phyloP scores from a whole-genome alignment of 208 protist genomes.

The Acanthamoeba royreba region DNA sequence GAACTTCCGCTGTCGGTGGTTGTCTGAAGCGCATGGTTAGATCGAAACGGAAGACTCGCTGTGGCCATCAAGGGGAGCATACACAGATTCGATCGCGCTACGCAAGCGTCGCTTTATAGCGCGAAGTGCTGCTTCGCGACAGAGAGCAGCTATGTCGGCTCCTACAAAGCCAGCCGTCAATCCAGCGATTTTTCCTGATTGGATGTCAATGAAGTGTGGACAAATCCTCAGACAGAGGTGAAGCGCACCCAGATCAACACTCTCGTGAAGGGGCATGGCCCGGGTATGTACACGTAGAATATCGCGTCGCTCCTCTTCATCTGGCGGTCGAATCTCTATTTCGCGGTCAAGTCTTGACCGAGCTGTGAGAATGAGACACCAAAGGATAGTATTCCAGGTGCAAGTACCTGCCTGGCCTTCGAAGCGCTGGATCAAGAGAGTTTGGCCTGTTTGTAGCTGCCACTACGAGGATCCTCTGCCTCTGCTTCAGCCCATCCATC shows the following conservation, averaged over 20 bases:
- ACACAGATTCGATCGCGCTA: background rate
- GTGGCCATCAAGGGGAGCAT: background rate
- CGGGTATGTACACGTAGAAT: slow-evolving; percentile 55
- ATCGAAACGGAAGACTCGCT: background rate
- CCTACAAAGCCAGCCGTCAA: slow-evolving; percentile 58
- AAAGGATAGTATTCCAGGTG: background rate
- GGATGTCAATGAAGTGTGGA: background rate
- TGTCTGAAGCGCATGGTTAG: background rate
- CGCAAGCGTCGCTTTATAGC: slow-evolving; percentile 37
- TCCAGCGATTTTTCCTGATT: background rate
- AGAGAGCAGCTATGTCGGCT: slow-evolving; percentile 62
- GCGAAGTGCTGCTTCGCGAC: slow-evolving; percentile 50
- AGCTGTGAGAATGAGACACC: background rate
- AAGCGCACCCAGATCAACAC: background rate
- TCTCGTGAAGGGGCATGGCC: background rate
- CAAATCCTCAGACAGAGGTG: background rate
- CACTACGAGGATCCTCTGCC: slow-evolving; percentile 54
- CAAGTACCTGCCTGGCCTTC: slow-evolving; percentile 56
- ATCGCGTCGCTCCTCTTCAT: background rate
- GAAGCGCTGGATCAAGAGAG: slow-evolving; percentile 66
- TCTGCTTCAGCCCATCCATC: slow-evolving; percentile 36
- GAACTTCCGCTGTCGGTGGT: background rate
- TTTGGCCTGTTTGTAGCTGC: slow-evolving; percentile 71
- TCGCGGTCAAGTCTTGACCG: slow-evolving; percentile 59
- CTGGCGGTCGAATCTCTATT: slow-evolving; percentile 61